Conservation (phyloP, 352 stramenopile genomes). For the Pythium dissotocum region DNA sequence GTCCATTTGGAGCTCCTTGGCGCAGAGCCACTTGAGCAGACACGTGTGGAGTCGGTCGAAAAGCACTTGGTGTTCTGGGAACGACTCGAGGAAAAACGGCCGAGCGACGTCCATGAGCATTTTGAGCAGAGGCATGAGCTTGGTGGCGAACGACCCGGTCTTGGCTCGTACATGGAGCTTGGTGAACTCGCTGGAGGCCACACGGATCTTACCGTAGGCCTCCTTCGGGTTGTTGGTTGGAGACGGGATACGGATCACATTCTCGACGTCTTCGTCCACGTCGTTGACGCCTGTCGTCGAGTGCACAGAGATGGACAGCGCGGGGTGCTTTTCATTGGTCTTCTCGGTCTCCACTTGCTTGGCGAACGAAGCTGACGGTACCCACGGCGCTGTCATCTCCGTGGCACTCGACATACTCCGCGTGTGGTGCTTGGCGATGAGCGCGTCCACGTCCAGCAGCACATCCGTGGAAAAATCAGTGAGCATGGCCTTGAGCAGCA, state of each 20-base stretch:
- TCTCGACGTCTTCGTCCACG: conserved; percentile 9
- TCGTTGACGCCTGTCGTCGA: conserved; percentile 13
- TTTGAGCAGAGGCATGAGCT: conserved; percentile 46
- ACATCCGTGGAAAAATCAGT: conserved; percentile 56
- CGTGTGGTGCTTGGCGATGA: conserved; percentile 45
- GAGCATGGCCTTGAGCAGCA: conserved; percentile 42
- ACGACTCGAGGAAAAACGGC: conserved; percentile 44
- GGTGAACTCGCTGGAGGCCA: conserved; percentile 59
- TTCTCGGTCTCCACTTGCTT: conserved; percentile 32
- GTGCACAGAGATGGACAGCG: conserved; percentile 36
- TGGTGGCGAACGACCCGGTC: conserved; percentile 47
- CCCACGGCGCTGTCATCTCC: conserved; percentile 40
- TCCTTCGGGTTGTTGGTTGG: conserved; percentile 18
- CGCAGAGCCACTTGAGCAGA: conserved; percentile 46
- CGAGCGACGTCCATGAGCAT: conserved; percentile 42
- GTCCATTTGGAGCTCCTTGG: conserved; percentile 45
- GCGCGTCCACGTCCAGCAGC: conserved; percentile 55
- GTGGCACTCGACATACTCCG: conserved; percentile 33
- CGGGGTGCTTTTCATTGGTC: conserved; percentile 37
- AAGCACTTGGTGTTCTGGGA: conserved; percentile 55
- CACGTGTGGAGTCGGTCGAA: conserved; percentile 51
- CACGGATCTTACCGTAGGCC: conserved; percentile 27
- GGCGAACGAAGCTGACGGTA: conserved; percentile 34
- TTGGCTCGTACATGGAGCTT: conserved; percentile 64
- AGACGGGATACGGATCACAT: conserved; percentile 22